phyloP scores from a whole-genome alignment of 2,329 filamentous ascomycete genomes.

The Microdochium nivale region DNA sequence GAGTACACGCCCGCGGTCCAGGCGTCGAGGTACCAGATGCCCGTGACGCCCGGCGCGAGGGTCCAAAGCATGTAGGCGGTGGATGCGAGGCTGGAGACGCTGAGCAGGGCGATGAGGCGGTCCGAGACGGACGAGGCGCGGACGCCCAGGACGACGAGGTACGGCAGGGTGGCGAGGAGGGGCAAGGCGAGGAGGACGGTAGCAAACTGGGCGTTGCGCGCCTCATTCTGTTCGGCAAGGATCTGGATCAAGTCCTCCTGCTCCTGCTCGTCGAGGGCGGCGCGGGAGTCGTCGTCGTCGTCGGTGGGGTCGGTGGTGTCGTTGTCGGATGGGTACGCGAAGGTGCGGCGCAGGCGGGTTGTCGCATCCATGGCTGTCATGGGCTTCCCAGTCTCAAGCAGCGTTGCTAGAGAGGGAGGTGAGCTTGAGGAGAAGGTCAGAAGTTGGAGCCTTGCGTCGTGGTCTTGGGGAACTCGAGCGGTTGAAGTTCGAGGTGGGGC shows the following conservation, averaged over 20 bases:
- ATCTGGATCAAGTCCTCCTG: slow-evolving; percentile 54
- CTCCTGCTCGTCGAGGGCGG: slow-evolving; percentile 37
- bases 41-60: slow-evolving; percentile 45
- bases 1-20: slow-evolving; percentile 21
- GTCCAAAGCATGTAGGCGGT: slow-evolving; percentile 53
- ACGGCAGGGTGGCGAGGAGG: slow-evolving; percentile 43
- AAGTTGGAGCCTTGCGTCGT: too few species aligned
- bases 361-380: neutral
- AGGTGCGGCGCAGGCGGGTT: slow-evolving; percentile 50
- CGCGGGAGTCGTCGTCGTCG: slow-evolving; percentile 36
- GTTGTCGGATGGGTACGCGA: slow-evolving; percentile 63
- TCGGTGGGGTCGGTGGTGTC: slow-evolving; percentile 39
- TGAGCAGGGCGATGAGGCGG: slow-evolving; percentile 41
- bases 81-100: slow-evolving; percentile 52
- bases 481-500: too few species aligned
- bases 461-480: too few species aligned
- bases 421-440: too few species aligned
- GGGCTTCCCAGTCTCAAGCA: too few species aligned
- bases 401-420: too few species aligned
- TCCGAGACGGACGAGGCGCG: slow-evolving; percentile 13
- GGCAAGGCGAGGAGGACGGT: slow-evolving; percentile 53
- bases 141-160: slow-evolving; percentile 38
- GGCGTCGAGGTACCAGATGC: slow-evolving; percentile 39
- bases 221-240: slow-evolving; percentile 46
- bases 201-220: slow-evolving; percentile 49